phyloP scores from a whole-genome alignment of 176 grass and related monocot species.

The Musa schizocarpa region DNA sequence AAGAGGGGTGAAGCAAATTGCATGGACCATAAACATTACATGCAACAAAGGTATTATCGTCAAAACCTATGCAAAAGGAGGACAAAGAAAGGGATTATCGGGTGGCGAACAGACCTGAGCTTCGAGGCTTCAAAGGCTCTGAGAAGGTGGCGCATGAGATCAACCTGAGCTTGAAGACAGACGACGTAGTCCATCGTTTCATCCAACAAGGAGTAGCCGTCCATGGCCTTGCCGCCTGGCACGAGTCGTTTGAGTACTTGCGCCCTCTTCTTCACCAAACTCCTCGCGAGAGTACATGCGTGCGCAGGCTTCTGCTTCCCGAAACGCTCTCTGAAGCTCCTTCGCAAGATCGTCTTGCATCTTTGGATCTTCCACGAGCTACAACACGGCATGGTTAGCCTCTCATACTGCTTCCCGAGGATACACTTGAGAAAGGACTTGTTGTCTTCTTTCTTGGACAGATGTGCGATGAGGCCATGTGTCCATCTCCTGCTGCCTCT shows the following conservation, averaged over 20 bases:
- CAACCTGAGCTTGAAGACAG: constrained; percentile 5
- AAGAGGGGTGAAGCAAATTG: no score
- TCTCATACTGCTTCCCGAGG: constrained; percentile 26
- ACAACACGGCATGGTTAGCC: constrained; percentile 14
- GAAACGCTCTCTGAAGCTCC: not conserved
- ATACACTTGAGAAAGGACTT: constrained; percentile 12
- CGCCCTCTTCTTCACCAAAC: constrained; percentile 10
- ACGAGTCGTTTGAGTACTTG: constrained; percentile 1
- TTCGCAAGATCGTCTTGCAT: constrained; percentile 19
- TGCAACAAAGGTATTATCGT: no score
- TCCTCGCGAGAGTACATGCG: constrained; percentile 2
- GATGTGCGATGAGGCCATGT: constrained; percentile 13
- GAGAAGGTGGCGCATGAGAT: constrained; percentile 7
- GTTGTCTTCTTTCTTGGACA: constrained; percentile 10
- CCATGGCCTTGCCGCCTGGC: constrained; percentile 14
- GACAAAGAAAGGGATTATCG: not conserved
- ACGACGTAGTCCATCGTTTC: constrained; percentile 10
- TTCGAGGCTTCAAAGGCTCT: not conserved
- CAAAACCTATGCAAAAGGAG: not conserved
- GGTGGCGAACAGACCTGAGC: not conserved
- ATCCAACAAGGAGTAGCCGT: constrained; percentile 8
- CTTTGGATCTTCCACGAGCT: constrained; percentile 17
- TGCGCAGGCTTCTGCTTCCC: not conserved
- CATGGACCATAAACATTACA: no score
- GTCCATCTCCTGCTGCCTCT: constrained; percentile 16